Evolutionary conservation across 306 rosid species (phyloP).

Genomic region (Spatholobus suberectus): DNA sequence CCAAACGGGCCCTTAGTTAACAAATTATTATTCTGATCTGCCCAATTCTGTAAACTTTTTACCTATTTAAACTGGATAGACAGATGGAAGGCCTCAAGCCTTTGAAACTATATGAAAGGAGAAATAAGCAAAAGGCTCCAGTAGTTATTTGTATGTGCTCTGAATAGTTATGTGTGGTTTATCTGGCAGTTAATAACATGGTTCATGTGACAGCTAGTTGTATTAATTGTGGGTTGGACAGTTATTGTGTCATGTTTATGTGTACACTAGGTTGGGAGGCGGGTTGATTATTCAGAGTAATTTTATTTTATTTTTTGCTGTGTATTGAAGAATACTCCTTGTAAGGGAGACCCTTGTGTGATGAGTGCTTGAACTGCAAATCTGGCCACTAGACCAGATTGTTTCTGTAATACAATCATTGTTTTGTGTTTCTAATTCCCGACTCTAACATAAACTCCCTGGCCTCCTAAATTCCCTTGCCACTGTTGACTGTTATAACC

Average conservation of each 20-base stretch:
- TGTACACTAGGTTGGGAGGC: not conserved
- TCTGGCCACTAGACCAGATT: not conserved
- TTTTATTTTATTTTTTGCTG: not conserved
- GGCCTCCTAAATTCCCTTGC: not conserved
- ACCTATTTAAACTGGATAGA: not conserved
- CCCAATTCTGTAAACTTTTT: not conserved
- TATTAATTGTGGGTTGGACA: not conserved
- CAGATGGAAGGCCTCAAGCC: not conserved
- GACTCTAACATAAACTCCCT: not conserved
- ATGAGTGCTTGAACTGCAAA: not conserved
- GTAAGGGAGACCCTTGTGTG: not conserved
- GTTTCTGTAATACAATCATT: not conserved
- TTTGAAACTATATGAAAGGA: not conserved
- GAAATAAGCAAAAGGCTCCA: not conserved
- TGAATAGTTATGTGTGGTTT: not conserved
- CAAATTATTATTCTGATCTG: not conserved
- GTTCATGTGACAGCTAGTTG: not conserved
- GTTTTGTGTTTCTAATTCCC: not conserved
- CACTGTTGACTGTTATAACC: not conserved
- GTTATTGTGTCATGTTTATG: not conserved
- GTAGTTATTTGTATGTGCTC: not conserved
- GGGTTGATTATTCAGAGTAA: not conserved
- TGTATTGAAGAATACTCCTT: not conserved
- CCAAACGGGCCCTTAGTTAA: too few species aligned
- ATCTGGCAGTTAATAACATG: not conserved